Conservation (phyloP, 441 rosid genomes). For the Populus hybrid region DNA sequence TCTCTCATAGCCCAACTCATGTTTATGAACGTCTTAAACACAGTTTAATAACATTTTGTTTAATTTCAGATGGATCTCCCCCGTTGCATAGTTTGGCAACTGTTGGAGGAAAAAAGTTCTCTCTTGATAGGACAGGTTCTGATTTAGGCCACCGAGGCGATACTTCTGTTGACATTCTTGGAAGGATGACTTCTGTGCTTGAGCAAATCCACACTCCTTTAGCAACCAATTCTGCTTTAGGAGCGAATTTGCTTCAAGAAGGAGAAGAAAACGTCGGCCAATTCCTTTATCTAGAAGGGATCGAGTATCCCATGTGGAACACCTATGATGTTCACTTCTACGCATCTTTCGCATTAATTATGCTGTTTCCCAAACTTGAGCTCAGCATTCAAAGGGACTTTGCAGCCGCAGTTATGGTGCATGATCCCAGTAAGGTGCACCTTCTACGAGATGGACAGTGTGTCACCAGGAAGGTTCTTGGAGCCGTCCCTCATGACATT, state of each 20-base stretch:
- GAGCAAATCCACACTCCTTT: slow-evolving; percentile 61
- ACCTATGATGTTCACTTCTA: slow-evolving; percentile 95
- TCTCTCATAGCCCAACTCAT: background rate
- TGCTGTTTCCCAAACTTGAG: slow-evolving; percentile 83
- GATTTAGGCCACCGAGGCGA: slow-evolving; percentile 36
- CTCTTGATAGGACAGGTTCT: slow-evolving; percentile 57
- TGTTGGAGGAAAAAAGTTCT: slow-evolving; percentile 58
- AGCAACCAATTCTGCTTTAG: slow-evolving; percentile 70
- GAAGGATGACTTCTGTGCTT: slow-evolving; percentile 60
- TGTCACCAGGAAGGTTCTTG: slow-evolving; percentile 74
- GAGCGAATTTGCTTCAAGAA: slow-evolving; percentile 74
- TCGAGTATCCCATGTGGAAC: slow-evolving; percentile 92
- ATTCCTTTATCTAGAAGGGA: slow-evolving; percentile 87
- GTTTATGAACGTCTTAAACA: background rate
- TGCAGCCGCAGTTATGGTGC: slow-evolving; percentile 89
- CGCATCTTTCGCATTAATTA: slow-evolving; percentile 74
- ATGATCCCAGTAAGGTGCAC: slow-evolving; percentile 67
- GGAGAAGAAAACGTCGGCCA: slow-evolving; percentile 96
- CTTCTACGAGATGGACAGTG: slow-evolving; percentile 57
- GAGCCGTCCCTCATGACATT: slow-evolving; percentile 91
- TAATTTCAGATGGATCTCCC: slow-evolving; percentile 67
- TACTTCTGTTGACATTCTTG: slow-evolving; percentile 62
- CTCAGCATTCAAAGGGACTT: slow-evolving; percentile 91
- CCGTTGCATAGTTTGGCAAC: slow-evolving; percentile 62
- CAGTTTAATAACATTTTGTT: background rate